Base-by-base conservation (phyloP, 805 yeast genomes). In the Metschnikowia chrysomelidarum region DNA sequence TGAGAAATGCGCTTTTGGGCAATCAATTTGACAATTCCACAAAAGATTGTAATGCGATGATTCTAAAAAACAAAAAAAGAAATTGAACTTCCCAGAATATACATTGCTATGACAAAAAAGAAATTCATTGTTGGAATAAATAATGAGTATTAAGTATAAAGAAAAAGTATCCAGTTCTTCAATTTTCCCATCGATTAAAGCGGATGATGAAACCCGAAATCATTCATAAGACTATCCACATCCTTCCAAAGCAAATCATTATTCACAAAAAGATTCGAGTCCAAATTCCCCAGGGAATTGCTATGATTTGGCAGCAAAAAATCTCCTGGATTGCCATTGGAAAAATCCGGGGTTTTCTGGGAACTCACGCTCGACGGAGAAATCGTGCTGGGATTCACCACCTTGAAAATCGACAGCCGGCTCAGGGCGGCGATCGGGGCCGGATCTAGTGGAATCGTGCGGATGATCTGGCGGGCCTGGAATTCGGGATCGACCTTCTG, bases 191-290 rank as follows among this genome's bases (percentile, higher is more conserved):
- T 31, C 24, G 26, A 30, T 13, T 10, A 7, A 7, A 6, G n/a
- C 24, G 20, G 11, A 7, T 35, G 29, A 44, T 84, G 86, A 64
- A 87, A 87, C 4, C 96, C 96, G 60, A 87, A 87, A 53, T 87
- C 95, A 53, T 84, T 86, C 95, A 87, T 86, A 39, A 87, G 84
- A 30, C 86, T 71, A 46, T 87, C 95, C 19, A 87, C 89, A 53
- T 87, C 94, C 52, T 81, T 83, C 88, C 83, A 81, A 15, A 79
- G 62, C 40, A 75, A 47, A 32, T 75, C 83, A 16, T 74, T 69
- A 47, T 75, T 78, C 39, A 61, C 43, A 57, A 73, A 62, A 7
- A 61, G 51, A 41, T 65, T 73, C 35, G 67, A 46, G 32, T 61
- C 67, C 32, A 64, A 51, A 20, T 62, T 30, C 5, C 14, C 24